Percentiles rank a stretch among this genome's conserved stretches.
Evolutionary conservation across 768 basidiomycete genomes (phyloP).

Genomic region (Mycena vitilis): DNA sequence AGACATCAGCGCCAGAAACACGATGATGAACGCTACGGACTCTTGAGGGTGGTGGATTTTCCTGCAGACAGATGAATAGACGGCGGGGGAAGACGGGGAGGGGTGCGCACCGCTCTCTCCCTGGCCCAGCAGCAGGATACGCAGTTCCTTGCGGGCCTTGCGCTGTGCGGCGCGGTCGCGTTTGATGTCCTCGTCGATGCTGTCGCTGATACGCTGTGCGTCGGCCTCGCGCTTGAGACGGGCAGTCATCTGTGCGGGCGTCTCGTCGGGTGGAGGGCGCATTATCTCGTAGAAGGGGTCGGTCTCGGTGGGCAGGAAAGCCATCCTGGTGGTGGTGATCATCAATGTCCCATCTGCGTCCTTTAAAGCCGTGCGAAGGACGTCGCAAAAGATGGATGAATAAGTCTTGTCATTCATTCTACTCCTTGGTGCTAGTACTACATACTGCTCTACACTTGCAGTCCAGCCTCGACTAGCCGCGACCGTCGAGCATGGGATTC

Average conservation of each 20-base stretch:
- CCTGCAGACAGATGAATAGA: slow-evolving; percentile 50
- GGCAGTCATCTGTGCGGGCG: slow-evolving; percentile 60
- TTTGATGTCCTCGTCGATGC: slow-evolving; percentile 71
- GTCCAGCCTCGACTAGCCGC: too few species aligned
- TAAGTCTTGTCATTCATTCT: too few species aligned
- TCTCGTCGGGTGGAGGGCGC: slow-evolving; percentile 64
- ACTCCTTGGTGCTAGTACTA: too few species aligned
- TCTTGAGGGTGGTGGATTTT: slow-evolving; percentile 78
- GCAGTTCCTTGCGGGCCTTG: slow-evolving; percentile 61
- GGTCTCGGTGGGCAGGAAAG: slow-evolving; percentile 24
- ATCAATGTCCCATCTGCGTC: slow-evolving; percentile 10
- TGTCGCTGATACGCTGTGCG: slow-evolving; percentile 62
- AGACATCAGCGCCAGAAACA: neutral
- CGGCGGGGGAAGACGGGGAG: slow-evolving; percentile 11
- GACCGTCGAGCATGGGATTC: too few species aligned
- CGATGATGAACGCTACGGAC: slow-evolving; percentile 42
- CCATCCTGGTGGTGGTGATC: slow-evolving; percentile 22
- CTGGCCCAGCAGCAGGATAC: slow-evolving; percentile 72
- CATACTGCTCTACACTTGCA: too few species aligned
- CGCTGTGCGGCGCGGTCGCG: slow-evolving; percentile 56
- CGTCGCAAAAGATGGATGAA: too few species aligned
- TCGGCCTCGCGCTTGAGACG: slow-evolving; percentile 59
- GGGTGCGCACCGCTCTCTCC: slow-evolving; percentile 69
- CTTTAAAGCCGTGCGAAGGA: too few species aligned
- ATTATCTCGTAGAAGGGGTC: slow-evolving; percentile 61